Evolutionary conservation across 2,329 filamentous ascomycete species (phyloP).

Genomic region (Clonostachys rhizophaga): DNA sequence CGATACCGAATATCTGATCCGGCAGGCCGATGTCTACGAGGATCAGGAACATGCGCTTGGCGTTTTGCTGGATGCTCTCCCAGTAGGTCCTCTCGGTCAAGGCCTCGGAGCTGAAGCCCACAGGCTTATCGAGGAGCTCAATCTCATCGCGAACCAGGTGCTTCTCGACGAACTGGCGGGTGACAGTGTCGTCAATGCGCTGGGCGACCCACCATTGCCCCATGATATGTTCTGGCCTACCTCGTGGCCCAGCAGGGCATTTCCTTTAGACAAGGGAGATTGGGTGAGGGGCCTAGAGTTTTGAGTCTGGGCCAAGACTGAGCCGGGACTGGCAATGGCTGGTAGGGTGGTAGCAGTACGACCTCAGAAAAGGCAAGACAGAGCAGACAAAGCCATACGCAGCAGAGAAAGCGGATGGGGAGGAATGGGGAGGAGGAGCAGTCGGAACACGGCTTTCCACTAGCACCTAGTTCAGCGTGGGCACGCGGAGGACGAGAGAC

Average conservation of each 20-base stretch:
- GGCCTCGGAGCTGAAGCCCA: conserved; percentile 61
- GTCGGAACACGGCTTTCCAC: too few relatives aligned
- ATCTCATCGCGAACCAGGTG: conserved; percentile 61
- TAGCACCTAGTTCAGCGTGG: too few relatives aligned
- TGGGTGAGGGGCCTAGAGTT: too few relatives aligned
- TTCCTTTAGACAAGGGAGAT: too few relatives aligned
- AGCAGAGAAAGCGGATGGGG: too few relatives aligned
- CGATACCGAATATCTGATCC: conserved; percentile 69
- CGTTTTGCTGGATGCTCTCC: conserved; percentile 70
- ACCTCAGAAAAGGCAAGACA: too few relatives aligned
- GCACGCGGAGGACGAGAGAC: too few relatives aligned
- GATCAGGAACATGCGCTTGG: conserved; percentile 67
- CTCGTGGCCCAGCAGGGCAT: not conserved
- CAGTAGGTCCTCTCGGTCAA: conserved; percentile 71
- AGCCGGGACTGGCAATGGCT: too few relatives aligned
- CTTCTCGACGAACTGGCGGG: conserved; percentile 60
- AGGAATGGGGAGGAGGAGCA: too few relatives aligned
- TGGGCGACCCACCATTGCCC: conserved; percentile 67
- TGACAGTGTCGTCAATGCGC: conserved; percentile 66
- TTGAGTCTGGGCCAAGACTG: too few relatives aligned
- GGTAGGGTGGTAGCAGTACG: too few relatives aligned
- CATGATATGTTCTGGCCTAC: conserved; percentile 10
- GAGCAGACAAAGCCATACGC: too few relatives aligned
- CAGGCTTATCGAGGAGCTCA: conserved; percentile 54
- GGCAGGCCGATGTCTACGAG: conserved; percentile 65